Evolutionary conservation across 495 filamentous ascomycete genomes (phyloP), one percentile per base, ranked within the genome.

Genomic region (Hypoxylon rickii): DNA sequence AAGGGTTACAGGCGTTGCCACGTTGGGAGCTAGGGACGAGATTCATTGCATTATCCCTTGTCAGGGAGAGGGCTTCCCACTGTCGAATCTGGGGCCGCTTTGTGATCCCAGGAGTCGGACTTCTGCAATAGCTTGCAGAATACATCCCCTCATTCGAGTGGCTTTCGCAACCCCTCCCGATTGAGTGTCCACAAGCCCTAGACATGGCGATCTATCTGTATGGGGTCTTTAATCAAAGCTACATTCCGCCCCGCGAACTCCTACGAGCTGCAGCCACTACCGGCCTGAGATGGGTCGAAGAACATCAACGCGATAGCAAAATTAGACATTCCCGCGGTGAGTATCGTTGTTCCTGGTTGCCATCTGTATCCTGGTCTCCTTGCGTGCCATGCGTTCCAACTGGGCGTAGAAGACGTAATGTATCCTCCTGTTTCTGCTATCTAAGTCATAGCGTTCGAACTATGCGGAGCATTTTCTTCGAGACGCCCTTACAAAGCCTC

Each of bases 311-410:
- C 48, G 51, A 51, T 57, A 40, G 56, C 43, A 66, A 66, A 64
- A 64, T 69, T 33, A 33, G 53, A 19, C 66, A 69, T 69, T 69
- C 66, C 65, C 59, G 31, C 21, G 46, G 63, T 62, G 53, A 55
- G 55, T 63, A 33, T 45, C 49, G 39, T 44, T 56, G 53, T 48
- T 45, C 41, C 21, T 62, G 43, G 29, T 51, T 61, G 45, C 51
- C 40, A 51, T 49, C 29, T 51, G n/a, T 22, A 67, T 72, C 62
- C 51, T 59, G 47, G 60, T 64, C 54, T 68, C 71, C 68, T 74
- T 74, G 67, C 74, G 73, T 78, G 64, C 76, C 73, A 74, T 61
- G 62, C 66, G 44, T 48, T 22, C 46, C 22, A 37, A 41, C 13
- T 41, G 16, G 47, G n/a, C 40, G 37, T 20, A 16, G 19, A 53